Percentiles rank a stretch among this genome's conserved stretches.
phyloP scores from a whole-genome alignment of 306 rosid genomes.

The Quercus berberidifolia region DNA sequence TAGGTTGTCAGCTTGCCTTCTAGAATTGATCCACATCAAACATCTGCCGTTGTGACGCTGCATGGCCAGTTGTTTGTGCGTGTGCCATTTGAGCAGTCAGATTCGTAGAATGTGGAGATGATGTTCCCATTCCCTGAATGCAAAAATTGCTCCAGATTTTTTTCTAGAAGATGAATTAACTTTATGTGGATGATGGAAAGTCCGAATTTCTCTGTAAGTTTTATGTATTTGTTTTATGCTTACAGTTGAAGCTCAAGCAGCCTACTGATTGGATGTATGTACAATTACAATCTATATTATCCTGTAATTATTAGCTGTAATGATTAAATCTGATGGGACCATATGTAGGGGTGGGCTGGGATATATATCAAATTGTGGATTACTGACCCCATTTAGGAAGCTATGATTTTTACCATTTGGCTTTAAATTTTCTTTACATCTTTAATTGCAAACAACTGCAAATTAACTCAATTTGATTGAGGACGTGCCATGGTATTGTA shows the following conservation, averaged over 20 bases:
- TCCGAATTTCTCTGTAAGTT: background rate
- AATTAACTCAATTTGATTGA: background rate
- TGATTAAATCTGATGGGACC: background rate
- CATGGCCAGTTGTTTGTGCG: slow-evolving; percentile 97
- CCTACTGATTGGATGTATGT: background rate
- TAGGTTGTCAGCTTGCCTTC: slow-evolving; percentile 89
- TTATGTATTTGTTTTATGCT: background rate
- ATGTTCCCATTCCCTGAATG: background rate
- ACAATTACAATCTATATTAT: background rate
- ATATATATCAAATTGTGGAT: background rate
- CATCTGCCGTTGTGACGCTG: slow-evolving; percentile 94
- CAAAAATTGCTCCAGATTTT: background rate
- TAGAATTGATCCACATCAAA: slow-evolving; percentile 95
- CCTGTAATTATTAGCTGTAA: background rate
- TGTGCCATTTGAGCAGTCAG: slow-evolving; percentile 82
- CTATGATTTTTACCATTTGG: background rate
- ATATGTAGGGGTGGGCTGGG: background rate
- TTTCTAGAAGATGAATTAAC: background rate
- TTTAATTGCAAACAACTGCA: background rate
- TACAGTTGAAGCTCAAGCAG: background rate
- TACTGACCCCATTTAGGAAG: background rate
- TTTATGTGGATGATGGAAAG: background rate
- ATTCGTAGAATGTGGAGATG: slow-evolving; percentile 3
- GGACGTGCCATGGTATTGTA: background rate
- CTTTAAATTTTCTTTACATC: background rate